Base-by-base conservation (phyloP, 306 rosid genomes). In the Abrus pulchellus region DNA sequence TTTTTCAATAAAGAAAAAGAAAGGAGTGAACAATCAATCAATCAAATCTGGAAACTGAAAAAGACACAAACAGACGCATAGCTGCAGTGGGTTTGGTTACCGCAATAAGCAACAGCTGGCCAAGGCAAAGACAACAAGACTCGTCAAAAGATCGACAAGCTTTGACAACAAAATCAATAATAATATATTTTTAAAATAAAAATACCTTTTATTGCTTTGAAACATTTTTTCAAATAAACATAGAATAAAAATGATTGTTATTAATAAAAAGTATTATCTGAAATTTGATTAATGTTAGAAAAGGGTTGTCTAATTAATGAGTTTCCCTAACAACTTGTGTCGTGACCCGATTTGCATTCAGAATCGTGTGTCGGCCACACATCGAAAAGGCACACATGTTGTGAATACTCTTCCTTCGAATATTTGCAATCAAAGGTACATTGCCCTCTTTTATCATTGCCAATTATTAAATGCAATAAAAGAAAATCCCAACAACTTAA, bases 351-450 rank as follows among this genome's bases (percentile, higher is more conserved):
- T 57, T 55, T 68, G 68, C 78, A 80, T 57, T 40, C 53, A 38
- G 81, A 77, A 65, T 50, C 74, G 33, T 72, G 49, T 64, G 49
- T 64, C 80, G 72, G 75, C 76, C 70, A 78, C 83, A 44, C 82
- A 9, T 54, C 9, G 6, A 32, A 55, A 67, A 54, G 41, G 11
- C n/a, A 14, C 28, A 2, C 32, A 48, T 53, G 55, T 77, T 66
- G 56, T 74, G 12, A n/a, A 41, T 34, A 40, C 66, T 40, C 66
- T 54, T 72, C 62, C 65, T 54, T 40, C 43, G 68, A 73, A 73
- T 73, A 73, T 40, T 73, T 73, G 8, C 43, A 4, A 28, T 54
- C 38, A 20, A 72, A 13, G 47, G 6, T 4, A 29, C 13, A 30
- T 69, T 69, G 32, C 28, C 40, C 12, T 2, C 7, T 38, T 73